phyloP scores from a whole-genome alignment of 108 stramenopile genomes.

The Cylindrotheca fusiformis region DNA sequence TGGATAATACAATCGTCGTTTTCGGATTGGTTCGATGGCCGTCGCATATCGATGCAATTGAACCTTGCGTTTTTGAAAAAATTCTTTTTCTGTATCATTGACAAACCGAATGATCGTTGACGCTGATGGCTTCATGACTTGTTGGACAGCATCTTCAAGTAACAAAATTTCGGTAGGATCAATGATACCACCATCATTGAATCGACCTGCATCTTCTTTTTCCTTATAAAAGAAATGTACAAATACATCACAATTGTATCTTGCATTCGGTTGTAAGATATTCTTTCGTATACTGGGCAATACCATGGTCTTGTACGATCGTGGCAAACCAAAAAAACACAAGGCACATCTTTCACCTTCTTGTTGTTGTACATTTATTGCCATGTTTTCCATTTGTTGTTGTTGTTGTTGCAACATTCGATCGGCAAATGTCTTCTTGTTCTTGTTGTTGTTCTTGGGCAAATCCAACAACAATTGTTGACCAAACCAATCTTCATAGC shows the following conservation, averaged over 20 bases:
- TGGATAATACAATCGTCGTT: constrained; percentile 27
- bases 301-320: constrained; percentile 43
- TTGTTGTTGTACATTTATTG: no score
- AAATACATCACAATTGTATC: constrained; percentile 53
- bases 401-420: no score
- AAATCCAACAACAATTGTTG: no score
- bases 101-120: constrained; percentile 3
- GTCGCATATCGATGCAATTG: constrained; percentile 9
- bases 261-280: constrained; percentile 44
- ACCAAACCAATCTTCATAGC: no score
- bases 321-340: no score
- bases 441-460: no score
- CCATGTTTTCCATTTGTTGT: no score
- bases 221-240: constrained; percentile 37
- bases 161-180: constrained; percentile 37
- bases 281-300: no score
- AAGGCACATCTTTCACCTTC: no score
- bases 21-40: constrained; percentile 31
- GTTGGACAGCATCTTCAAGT: constrained; percentile 33
- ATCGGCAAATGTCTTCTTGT: no score
- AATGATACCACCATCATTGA: constrained; percentile 37
- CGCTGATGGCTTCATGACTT: background rate
- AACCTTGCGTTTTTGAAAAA: constrained; percentile 10
- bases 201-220: constrained; percentile 34
- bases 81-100: no score